Conservation (phyloP, 2,329 filamentous ascomycete species). For the Chaetomium sp. region DNA sequence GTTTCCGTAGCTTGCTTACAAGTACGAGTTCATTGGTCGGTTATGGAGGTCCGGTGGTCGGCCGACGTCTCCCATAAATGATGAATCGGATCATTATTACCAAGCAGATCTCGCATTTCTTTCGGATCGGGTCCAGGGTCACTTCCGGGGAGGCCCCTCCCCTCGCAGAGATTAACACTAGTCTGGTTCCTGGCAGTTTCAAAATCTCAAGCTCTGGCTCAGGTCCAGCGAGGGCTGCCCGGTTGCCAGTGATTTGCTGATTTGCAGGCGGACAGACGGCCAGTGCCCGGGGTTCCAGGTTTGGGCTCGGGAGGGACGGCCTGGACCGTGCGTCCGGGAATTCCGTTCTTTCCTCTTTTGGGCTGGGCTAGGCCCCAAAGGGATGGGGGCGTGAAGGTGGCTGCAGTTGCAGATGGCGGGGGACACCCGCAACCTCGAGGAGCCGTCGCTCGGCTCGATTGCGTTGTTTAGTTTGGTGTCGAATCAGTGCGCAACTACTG, state of each 20-base stretch:
- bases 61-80: neutral
- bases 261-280: neutral
- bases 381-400: neutral
- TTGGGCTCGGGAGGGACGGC: neutral
- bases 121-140: neutral
- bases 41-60: neutral
- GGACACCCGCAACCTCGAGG: neutral
- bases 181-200: conserved; percentile 3
- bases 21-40: too few relatives aligned
- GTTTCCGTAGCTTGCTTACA: neutral
- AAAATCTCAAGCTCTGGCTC: neutral
- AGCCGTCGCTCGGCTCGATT: neutral
- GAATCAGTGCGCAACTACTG: neutral
- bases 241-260: neutral
- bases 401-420: neutral
- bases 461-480: neutral
- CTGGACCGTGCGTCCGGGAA: conserved; percentile 12
- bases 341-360: conserved; percentile 4
- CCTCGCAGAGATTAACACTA: neutral
- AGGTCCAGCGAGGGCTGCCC: neutral
- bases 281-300: neutral
- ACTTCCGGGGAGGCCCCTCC: neutral
- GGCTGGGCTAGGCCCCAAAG: neutral
- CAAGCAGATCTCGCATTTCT: neutral
- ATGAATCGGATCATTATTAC: neutral